Conservation (phyloP, 345 rosid species). For the Microcos paniculata region DNA sequence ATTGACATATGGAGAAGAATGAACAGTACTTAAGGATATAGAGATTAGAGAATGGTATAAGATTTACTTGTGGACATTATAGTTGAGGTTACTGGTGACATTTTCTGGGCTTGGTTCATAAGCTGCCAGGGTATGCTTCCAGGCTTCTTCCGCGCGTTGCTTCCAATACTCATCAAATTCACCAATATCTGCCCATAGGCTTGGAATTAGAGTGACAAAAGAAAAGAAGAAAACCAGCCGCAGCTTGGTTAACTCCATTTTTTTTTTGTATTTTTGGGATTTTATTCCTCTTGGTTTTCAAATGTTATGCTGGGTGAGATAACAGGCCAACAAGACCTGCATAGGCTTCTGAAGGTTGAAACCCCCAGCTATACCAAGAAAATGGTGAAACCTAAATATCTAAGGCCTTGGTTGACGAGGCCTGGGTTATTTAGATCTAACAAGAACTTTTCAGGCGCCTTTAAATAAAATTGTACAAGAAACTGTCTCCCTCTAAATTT, state of each 20-base stretch:
- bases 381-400: neutral
- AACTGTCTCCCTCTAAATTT: neutral
- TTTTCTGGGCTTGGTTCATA: slow-evolving; percentile 27
- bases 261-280: neutral
- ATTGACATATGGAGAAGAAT: neutral
- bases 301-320: neutral
- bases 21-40: neutral
- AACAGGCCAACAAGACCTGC: neutral
- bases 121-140: slow-evolving; percentile 26
- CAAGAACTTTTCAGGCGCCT: neutral
- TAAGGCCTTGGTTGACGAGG: neutral
- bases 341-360: neutral
- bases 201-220: slow-evolving; percentile 25
- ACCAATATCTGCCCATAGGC: slow-evolving; percentile 25
- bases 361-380: slow-evolving; percentile 1
- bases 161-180: slow-evolving; percentile 41
- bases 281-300: neutral
- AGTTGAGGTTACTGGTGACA: slow-evolving; percentile 27
- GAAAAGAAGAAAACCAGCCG: slow-evolving; percentile 24
- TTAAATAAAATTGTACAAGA: neutral
- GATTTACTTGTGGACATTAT: slow-evolving; percentile 21
- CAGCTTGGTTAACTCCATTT: slow-evolving; percentile 15
- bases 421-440: neutral
- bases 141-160: slow-evolving; percentile 36
- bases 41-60: too few species aligned